Evolutionary conservation across 768 basidiomycete genomes (phyloP), one percentile per base, ranked within the genome.

Genomic region (Lentinula sp.): DNA sequence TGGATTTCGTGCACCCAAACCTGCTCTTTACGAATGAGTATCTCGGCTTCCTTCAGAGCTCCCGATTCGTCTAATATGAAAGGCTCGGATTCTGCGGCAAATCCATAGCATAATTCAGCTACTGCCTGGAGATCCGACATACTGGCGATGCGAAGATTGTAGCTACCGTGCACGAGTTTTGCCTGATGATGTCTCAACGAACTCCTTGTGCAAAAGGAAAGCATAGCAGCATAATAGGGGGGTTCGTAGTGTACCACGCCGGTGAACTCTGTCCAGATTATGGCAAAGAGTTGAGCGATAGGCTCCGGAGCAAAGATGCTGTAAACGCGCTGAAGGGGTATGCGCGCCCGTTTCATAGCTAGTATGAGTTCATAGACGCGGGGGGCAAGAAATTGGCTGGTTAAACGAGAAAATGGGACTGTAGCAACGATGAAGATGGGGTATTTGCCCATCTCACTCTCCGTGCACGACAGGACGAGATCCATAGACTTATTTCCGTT

Each of bases 381-480:
- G 5, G 74, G 74, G 2, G 66, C 59, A 13, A 83, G 68, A 42
- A 72, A 70, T 1, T 74, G 66, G n/a, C 66, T 48, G 51, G 70
- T 64, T 34, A 89, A 76, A 5, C 63, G 61, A 15, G 72, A 69
- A 66, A 67, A 75, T 0, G 74, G 78, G 62, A 76, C 76, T 37
- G 75, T 74, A 28, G 75, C 80, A 67, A 78, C 81, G 32, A 91
- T 74, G 73, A 91, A 91, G 7, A 88, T 65, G 2, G 90, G 91
- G 64, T 91, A 88, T 51, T 74, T 67, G 1, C 82, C 88, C 54
- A 87, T 72, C 18, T 71, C 68, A 0, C 82, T 83, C 32, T 78
- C 70, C 0, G 86, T 88, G 64, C 83, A 83, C 10, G 87, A 80
- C 3, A 89, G 72, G 8, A 91, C 71, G 61, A 86, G 80, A 23